Evolutionary conservation across 768 basidiomycete species (phyloP).

Genomic region (Tricholomella constricta): DNA sequence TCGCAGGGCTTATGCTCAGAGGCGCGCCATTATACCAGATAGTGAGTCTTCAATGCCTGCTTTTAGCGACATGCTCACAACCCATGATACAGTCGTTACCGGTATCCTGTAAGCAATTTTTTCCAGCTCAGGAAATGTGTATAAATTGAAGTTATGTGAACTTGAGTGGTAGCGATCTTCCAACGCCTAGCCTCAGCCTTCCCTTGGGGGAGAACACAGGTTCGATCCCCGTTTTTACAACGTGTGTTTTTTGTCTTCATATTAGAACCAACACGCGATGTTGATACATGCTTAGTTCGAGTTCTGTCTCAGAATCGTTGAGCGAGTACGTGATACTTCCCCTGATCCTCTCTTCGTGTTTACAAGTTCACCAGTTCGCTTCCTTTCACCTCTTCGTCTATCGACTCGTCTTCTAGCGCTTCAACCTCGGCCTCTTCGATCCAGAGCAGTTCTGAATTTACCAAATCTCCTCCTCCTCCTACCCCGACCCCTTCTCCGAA

Average conservation of each 20-base stretch:
- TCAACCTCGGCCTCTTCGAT: constrained; percentile 5
- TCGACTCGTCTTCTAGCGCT: neutral
- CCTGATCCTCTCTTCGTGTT: neutral
- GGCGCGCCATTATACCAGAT: constrained; percentile 4
- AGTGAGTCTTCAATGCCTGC: constrained; percentile 4
- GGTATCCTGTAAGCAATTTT: constrained; percentile 4
- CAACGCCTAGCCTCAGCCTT: neutral
- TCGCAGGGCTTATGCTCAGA: constrained; percentile 5
- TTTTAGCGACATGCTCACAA: neutral
- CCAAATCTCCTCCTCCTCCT: constrained; percentile 7
- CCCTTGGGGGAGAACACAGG: neutral
- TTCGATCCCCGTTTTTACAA: neutral
- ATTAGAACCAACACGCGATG: neutral
- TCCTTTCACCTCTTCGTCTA: neutral
- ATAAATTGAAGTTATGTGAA: neutral
- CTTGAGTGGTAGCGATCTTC: neutral
- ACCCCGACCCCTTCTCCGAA: constrained; percentile 14
- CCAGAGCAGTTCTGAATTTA: constrained; percentile 7
- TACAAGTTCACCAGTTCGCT: neutral
- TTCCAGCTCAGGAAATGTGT: neutral
- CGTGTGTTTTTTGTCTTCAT: neutral
- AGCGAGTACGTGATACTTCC: constrained; percentile 6
- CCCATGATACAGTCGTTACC: neutral
- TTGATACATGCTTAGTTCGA: neutral
- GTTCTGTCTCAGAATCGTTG: constrained; percentile 1